Evolutionary conservation across 768 basidiomycete genomes (phyloP), one percentile per base, ranked within the genome.

Genomic region (Termitomyces heimii): DNA sequence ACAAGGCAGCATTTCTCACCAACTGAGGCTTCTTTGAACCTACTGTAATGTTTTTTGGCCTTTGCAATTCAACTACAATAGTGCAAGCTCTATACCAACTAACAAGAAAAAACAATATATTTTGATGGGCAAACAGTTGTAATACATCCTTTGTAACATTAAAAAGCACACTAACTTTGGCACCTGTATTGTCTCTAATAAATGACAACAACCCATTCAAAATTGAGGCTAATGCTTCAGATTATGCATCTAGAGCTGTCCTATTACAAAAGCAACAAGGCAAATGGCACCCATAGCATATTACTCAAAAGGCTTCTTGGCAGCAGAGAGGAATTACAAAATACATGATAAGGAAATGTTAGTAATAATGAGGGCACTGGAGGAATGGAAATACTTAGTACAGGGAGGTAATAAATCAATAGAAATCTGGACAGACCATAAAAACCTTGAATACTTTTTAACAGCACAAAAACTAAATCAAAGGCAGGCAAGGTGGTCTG

Each of bases 361-460:
- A 0, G 77, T 76, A 1, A 72, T 82, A 44, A 66, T 81, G 5
- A 32, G 64, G 13, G 64, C 70, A 0, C 59, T 79, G 0, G 22
- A 61, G 0, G 56, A 67, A 32, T 70, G 67, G 70, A 26, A 63
- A 22, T 69, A 71, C 50, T 57, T 62, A 40, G 53, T 69, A 5
- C 50, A 12, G 8, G 39, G 39, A n/a, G n/a, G 39, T 6, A 2
- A 40, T 18, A 16, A 40, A 4, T n/a, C 1, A 6, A 54, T 76
- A n/a, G 62, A 67, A 46, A 62, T 78, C 35, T 57, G 66, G 53
- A 69, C 69, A 0, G 67, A 78, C 51, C 70, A 76, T 53, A 70
- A 73, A 46, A 78, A 81, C 32, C 69, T 81, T 0, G 62, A 71
- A 34, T 80, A 80, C 56, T 81, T 80, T 65, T 57, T 57, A n/a